Evolutionary conservation across 2,329 filamentous ascomycete genomes (phyloP).

Genomic region (Macrophomina pseudophaseolina): DNA sequence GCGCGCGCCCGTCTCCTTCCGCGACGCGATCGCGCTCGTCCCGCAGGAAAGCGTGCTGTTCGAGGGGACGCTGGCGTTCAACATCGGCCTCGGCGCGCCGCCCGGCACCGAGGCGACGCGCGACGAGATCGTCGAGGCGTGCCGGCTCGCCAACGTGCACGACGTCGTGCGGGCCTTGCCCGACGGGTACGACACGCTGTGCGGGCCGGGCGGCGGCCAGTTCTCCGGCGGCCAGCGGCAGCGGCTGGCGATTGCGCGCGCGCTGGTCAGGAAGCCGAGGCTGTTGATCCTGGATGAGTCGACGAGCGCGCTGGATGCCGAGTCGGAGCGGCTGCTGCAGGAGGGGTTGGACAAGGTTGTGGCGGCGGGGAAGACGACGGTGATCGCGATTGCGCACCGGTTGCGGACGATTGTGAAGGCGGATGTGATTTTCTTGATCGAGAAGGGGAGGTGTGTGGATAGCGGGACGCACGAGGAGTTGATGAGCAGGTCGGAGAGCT

Average conservation of each 20-base stretch:
- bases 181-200: slow-evolving; percentile 66
- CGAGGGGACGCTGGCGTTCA: slow-evolving; percentile 54
- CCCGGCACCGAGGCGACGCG: slow-evolving; percentile 62
- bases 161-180: slow-evolving; percentile 68
- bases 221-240: slow-evolving; percentile 52
- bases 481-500: slow-evolving; percentile 54
- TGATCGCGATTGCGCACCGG: slow-evolving; percentile 53
- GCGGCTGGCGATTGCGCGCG: too few species aligned
- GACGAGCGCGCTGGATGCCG: slow-evolving; percentile 50
- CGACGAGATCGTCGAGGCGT: slow-evolving; percentile 69
- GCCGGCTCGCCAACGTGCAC: slow-evolving; percentile 71
- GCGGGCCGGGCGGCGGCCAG: slow-evolving; percentile 47
- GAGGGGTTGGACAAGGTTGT: slow-evolving; percentile 42
- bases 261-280: slow-evolving; percentile 48
- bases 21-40: slow-evolving; percentile 50
- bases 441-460: slow-evolving; percentile 55
- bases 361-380: slow-evolving; percentile 45
- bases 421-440: slow-evolving; percentile 50
- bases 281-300: slow-evolving; percentile 50
- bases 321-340: slow-evolving; percentile 48
- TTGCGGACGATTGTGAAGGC: slow-evolving; percentile 49
- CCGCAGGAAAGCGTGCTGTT: slow-evolving; percentile 56
- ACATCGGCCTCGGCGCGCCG: slow-evolving; percentile 55
- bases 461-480: slow-evolving; percentile 56
- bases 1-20: slow-evolving; percentile 31